Percentiles rank a stretch among this genome's conserved stretches.
phyloP scores from a whole-genome alignment of 2,329 filamentous ascomycete genomes.

The Venturiaceae sp. region DNA sequence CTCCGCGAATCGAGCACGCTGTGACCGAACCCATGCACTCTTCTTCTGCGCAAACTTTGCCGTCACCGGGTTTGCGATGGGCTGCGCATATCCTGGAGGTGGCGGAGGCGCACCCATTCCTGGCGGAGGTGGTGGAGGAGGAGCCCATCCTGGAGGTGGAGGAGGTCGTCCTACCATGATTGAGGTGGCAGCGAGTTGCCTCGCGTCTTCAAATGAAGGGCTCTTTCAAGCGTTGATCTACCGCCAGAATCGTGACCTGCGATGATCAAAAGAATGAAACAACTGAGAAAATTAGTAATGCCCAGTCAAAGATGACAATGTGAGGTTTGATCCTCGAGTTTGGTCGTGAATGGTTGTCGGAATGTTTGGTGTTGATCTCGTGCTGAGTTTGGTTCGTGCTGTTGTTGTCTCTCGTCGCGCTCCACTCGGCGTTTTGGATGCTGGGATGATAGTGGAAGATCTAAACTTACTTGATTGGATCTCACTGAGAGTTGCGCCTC shows the following conservation, averaged over 20 bases:
- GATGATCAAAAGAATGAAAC: background rate
- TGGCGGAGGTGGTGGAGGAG: slow-evolving; percentile 29
- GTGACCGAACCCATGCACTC: slow-evolving; percentile 91
- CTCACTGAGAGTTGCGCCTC: background rate
- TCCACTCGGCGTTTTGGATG: background rate
- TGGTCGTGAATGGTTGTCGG: background rate
- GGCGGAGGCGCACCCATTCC: slow-evolving; percentile 49
- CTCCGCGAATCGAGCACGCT: slow-evolving; percentile 89
- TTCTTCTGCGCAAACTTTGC: slow-evolving; percentile 98
- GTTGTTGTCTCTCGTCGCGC: background rate
- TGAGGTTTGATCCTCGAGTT: background rate
- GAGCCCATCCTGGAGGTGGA: slow-evolving; percentile 57
- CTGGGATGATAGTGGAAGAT: background rate
- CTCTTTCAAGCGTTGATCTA: background rate
- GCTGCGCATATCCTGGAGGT: slow-evolving; percentile 77
- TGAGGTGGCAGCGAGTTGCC: background rate
- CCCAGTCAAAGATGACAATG: background rate
- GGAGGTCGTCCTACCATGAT: slow-evolving; percentile 53
- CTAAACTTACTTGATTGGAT: background rate
- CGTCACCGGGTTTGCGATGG: slow-evolving; percentile 69
- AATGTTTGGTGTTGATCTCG: background rate
- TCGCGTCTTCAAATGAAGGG: background rate
- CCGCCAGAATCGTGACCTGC: background rate
- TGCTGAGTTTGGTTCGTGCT: background rate
- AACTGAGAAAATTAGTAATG: background rate